Base-by-base conservation (phyloP, 768 basidiomycete genomes). In the Amanita brunnescens region DNA sequence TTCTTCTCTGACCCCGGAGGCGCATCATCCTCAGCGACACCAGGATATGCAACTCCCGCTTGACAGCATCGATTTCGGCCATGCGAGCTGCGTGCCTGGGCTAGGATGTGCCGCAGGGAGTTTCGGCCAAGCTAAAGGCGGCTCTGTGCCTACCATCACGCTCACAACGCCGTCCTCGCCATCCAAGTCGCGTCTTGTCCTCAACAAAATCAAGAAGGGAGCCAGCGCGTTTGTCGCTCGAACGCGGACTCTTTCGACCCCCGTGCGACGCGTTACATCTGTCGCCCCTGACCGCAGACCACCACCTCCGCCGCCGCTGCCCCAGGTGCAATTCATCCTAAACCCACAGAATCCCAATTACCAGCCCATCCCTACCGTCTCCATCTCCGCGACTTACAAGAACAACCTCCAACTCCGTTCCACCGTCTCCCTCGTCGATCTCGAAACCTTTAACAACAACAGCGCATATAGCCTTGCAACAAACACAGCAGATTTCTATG, bases 401-500 rank as follows among this genome's bases (percentile, higher is more conserved):
- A 46, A 46, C 32, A 53, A 47, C 21, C 5, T 53, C 9, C 46
- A 46, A 12, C 46, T 47, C 24, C 52, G 43, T 18, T 53, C 52
- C 34, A 30, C 50, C 33, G 41, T 51, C 8, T 51, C 50, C 39
- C 41, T 51, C 12, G 30, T 51, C 9, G 50, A 51, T 33, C 30
- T 51, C 14, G 49, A 49, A 41, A 40, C 2, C 42, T 37, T 44
- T 30, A 51, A 51, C 32, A 51, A 51, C 24, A 51, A 51, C 23
- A 51, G 50, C 33, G 42, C 34, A 44, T 51, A 24, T 51, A 51
- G 50, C 21, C 41, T 51, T 2, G 50, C 50, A 10, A 53, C 52
- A 8, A 53, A 53, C 14, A 47, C 52, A 9, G 44, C 50, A 47
- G 52, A 53, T 33, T 46, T 46, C 32, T 46, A 53, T 30, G 45